Evolutionary conservation across 2,329 filamentous ascomycete species (phyloP).

Genomic region (Pseudogymnoascus verrucosus): DNA sequence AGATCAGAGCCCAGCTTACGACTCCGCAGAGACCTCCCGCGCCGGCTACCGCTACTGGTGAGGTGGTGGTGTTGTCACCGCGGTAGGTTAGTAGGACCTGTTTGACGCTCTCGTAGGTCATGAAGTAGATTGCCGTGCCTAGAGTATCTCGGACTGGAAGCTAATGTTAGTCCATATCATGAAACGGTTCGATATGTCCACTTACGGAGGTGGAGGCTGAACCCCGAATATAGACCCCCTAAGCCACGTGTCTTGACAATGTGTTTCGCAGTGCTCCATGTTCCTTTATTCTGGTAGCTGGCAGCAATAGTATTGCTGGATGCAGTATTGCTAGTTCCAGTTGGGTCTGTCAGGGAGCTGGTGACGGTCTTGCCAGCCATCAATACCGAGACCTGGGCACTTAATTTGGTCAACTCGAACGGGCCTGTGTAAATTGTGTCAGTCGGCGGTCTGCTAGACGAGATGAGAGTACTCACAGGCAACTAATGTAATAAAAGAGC

Average conservation of each 20-base stretch:
- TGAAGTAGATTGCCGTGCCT: constrained; percentile 79
- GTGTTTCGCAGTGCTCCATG: constrained; percentile 65
- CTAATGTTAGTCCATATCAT: constrained; percentile 11
- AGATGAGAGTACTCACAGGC: constrained; percentile 49
- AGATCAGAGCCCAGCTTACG: constrained; percentile 65
- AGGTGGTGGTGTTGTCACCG: constrained; percentile 64
- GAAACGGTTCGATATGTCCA: constrained; percentile 15
- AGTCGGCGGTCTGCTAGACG: background rate
- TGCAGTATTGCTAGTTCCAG: constrained; percentile 20
- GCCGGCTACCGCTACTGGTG: constrained; percentile 68
- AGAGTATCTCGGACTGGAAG: constrained; percentile 67
- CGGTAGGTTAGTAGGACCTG: constrained; percentile 69
- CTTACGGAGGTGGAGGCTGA: constrained; percentile 69
- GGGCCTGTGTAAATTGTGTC: constrained; percentile 43
- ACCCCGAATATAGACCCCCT: constrained; percentile 70
- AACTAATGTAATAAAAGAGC: constrained; percentile 70
- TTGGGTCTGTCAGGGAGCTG: constrained; percentile 22
- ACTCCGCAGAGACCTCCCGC: constrained; percentile 77
- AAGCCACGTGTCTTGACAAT: constrained; percentile 69
- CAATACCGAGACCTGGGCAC: constrained; percentile 74
- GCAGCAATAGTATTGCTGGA: constrained; percentile 38
- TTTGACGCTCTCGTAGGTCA: constrained; percentile 81
- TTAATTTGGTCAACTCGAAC: constrained; percentile 84
- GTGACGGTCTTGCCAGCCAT: constrained; percentile 52
- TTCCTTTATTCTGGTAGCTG: constrained; percentile 72